Evolutionary conservation across 306 rosid genomes (phyloP).

Genomic region (Glycine tomentella): DNA sequence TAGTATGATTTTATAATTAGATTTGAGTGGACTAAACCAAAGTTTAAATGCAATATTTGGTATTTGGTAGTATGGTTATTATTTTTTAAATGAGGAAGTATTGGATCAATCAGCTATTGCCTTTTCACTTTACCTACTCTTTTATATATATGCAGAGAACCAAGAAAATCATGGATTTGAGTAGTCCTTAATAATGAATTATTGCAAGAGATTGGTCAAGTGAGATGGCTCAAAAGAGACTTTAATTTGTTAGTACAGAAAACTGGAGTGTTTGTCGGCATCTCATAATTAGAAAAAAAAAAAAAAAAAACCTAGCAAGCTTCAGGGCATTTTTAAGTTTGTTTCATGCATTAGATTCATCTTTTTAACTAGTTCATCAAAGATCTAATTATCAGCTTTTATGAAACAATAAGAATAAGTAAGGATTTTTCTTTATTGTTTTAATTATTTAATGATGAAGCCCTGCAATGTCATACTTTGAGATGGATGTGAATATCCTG

Average conservation of each 20-base stretch:
- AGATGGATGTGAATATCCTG: not conserved
- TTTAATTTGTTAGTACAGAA: not conserved
- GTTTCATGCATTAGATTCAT: not conserved
- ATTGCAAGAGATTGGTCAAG: constrained; percentile 45
- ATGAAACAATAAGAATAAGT: not conserved
- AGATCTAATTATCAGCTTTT: not conserved
- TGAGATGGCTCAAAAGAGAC: constrained; percentile 10
- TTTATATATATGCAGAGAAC: not conserved
- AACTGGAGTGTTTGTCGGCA: not conserved
- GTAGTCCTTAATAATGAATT: constrained; percentile 22
- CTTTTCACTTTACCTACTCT: constrained; percentile 38
- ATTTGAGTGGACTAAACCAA: constrained; percentile 18
- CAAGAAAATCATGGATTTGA: not conserved
- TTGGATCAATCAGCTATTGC: constrained; percentile 24
- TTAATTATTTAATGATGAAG: not conserved
- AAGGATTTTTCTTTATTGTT: not conserved
- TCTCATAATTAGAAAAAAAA: constrained; percentile 10
- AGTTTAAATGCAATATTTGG: not conserved
- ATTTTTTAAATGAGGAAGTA: constrained; percentile 30
- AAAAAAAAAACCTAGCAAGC: not conserved
- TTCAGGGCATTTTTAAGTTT: not conserved
- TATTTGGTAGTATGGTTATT: constrained; percentile 41
- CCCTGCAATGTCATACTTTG: not conserved
- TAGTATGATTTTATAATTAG: not conserved
- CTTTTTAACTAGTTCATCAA: not conserved